A percentile compares a stretch with the other conserved stretches of the same genome.
Evolutionary conservation across 257 asterid species (phyloP).

Genomic region (Linderniella brevidens): DNA sequence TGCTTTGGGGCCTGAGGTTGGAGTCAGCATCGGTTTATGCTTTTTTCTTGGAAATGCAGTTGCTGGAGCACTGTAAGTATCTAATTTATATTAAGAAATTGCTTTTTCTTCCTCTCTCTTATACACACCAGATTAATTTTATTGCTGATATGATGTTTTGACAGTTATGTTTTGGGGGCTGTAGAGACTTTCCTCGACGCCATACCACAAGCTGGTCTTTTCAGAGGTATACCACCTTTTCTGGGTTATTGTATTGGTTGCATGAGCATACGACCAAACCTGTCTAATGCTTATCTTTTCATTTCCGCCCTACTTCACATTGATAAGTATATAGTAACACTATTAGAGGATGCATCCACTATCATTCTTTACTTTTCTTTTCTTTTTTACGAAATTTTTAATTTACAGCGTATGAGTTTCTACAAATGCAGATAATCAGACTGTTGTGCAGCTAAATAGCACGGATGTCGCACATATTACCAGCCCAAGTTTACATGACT

Average conservation of each 20-base stretch:
- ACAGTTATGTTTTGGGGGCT: conserved; percentile 95
- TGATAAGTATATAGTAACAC: no score
- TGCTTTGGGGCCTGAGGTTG: conserved; percentile 99
- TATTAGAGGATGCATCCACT: no score
- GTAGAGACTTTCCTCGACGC: conserved; percentile 96
- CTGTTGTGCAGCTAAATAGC: conserved; percentile 67
- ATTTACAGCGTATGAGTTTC: conserved; percentile 4
- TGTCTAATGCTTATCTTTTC: no score
- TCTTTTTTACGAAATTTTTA: no score
- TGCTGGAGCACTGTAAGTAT: conserved; percentile 96
- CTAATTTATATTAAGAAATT: no score
- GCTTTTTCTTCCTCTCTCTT: background rate
- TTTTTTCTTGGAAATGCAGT: conserved; percentile 98
- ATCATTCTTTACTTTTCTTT: no score
- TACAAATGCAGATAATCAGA: conserved; percentile 30
- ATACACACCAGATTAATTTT: background rate
- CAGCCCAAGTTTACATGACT: conserved; percentile 89
- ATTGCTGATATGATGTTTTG: conserved; percentile 7
- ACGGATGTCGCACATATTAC: conserved; percentile 60
- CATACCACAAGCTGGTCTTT: conserved; percentile 87
- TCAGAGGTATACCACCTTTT: conserved; percentile 52
- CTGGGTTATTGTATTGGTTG: no score
- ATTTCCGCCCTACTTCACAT: no score
- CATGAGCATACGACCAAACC: no score
- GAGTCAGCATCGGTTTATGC: conserved; percentile 96